Percentiles rank a stretch among this genome's conserved stretches.
Conservation (phyloP, 495 filamentous ascomycete genomes). For the Neurospora sp. region DNA sequence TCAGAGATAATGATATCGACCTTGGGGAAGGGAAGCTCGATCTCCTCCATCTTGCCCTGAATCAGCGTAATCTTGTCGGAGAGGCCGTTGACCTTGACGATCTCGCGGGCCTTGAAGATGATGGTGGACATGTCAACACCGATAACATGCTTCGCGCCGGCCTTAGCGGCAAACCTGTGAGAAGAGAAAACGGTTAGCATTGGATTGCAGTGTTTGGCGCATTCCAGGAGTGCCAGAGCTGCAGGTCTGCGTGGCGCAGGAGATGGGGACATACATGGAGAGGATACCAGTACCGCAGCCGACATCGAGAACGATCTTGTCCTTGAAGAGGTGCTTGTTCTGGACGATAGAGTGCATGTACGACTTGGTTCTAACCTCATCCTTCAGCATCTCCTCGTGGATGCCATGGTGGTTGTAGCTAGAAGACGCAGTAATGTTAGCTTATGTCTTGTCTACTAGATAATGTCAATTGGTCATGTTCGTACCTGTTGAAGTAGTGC, state of each 20-base stretch:
- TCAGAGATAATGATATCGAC: conserved; percentile 95
- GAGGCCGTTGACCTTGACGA: conserved; percentile 71
- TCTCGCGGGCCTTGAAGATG: conserved; percentile 78
- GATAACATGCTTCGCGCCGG: conserved; percentile 82
- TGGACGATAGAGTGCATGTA: conserved; percentile 96
- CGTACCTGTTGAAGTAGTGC: conserved; percentile 94
- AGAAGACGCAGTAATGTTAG: conserved; percentile 12
- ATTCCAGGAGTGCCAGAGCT: background rate
- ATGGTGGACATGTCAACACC: conserved; percentile 92
- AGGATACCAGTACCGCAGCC: conserved; percentile 90
- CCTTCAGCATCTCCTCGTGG: conserved; percentile 98
- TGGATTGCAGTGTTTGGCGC: background rate
- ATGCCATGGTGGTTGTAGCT: conserved; percentile 98
- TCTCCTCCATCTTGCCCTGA: conserved; percentile 89
- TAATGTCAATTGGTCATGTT: background rate
- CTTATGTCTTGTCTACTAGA: background rate
- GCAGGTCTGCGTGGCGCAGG: background rate
- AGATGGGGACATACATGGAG: conserved; percentile 52
- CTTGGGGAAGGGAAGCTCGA: conserved; percentile 63
- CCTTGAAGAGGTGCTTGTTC: conserved; percentile 83
- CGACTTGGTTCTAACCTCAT: conserved; percentile 89
- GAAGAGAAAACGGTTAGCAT: conserved; percentile 4
- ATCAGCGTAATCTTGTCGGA: conserved; percentile 67
- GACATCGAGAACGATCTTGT: conserved; percentile 85
- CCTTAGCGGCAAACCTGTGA: conserved; percentile 69